A percentile compares a stretch with the other conserved stretches of the same genome.
phyloP scores from a whole-genome alignment of 768 basidiomycete species.

The Amanita muscaria region DNA sequence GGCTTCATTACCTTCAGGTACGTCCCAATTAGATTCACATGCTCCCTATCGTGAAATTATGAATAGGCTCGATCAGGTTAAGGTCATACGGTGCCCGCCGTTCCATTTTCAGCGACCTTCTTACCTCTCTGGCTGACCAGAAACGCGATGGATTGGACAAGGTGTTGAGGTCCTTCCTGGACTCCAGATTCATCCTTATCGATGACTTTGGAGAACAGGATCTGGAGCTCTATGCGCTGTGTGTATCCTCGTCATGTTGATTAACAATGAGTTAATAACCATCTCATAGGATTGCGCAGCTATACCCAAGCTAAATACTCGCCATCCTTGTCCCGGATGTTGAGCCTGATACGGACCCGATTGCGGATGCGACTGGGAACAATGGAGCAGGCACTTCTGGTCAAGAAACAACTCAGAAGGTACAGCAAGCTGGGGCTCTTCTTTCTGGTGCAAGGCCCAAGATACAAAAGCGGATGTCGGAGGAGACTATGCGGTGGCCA shows the following conservation, averaged over 20 bases:
- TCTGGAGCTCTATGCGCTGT: constrained; percentile 79
- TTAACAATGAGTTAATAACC: neutral
- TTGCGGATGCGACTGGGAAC: constrained; percentile 61
- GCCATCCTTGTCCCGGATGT: constrained; percentile 84
- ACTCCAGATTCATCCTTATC: constrained; percentile 72
- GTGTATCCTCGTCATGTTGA: constrained; percentile 11
- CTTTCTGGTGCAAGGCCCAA: too few species aligned
- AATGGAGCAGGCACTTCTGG: too few species aligned
- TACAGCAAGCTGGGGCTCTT: too few species aligned
- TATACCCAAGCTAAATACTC: constrained; percentile 60
- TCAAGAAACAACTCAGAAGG: too few species aligned
- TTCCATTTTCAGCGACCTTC: constrained; percentile 74
- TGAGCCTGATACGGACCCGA: constrained; percentile 26
- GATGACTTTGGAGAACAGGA: constrained; percentile 96
- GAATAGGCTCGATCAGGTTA: constrained; percentile 66
- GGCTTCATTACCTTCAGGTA: constrained; percentile 61
- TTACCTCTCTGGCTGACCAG: constrained; percentile 72
- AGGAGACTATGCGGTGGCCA: too few species aligned
- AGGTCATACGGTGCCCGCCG: constrained; percentile 83
- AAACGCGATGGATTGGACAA: constrained; percentile 80
- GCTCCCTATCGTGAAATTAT: constrained; percentile 5
- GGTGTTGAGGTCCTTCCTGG: constrained; percentile 63
- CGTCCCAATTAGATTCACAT: constrained; percentile 8
- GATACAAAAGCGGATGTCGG: too few species aligned
- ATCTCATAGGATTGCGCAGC: constrained; percentile 44